Conservation (phyloP, 2,329 filamentous ascomycete genomes). For the Diaporthe helianthi region DNA sequence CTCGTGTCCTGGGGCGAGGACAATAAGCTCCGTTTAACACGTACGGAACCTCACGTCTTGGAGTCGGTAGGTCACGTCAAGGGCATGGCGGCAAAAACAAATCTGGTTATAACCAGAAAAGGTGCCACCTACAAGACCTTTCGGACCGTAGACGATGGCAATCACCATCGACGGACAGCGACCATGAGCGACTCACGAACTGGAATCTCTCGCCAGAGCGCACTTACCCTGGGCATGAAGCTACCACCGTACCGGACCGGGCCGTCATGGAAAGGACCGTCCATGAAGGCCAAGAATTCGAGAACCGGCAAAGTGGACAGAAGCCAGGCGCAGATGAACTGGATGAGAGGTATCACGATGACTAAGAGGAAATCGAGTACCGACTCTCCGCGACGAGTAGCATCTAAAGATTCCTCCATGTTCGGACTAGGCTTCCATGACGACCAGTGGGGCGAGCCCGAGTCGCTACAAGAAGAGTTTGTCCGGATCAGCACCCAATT, state of each 20-base stretch:
- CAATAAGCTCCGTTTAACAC: slow-evolving; percentile 80
- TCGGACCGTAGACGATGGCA: slow-evolving; percentile 70
- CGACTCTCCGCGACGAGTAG: slow-evolving; percentile 55
- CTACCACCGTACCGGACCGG: slow-evolving; percentile 46
- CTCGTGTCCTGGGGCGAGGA: slow-evolving; percentile 93
- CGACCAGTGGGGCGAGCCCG: slow-evolving; percentile 66
- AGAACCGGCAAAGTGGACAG: slow-evolving; percentile 52
- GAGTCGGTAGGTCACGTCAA: slow-evolving; percentile 76
- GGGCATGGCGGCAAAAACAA: slow-evolving; percentile 68
- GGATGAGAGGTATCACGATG: slow-evolving; percentile 74
- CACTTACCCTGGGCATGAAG: slow-evolving; percentile 48
- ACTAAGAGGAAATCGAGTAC: slow-evolving; percentile 59
- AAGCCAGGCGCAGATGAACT: slow-evolving; percentile 66
- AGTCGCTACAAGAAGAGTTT: slow-evolving; percentile 70
- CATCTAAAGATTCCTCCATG: slow-evolving; percentile 59
- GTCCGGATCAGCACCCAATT: slow-evolving; percentile 67
- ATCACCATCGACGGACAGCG: slow-evolving; percentile 63
- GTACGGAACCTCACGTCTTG: slow-evolving; percentile 69
- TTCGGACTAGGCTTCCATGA: slow-evolving; percentile 60
- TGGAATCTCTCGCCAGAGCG: slow-evolving; percentile 50
- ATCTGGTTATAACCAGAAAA: slow-evolving; percentile 77
- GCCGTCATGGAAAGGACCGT: slow-evolving; percentile 60
- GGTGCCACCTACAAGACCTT: slow-evolving; percentile 88
- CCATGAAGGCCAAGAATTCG: slow-evolving; percentile 63
- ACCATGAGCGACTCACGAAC: slow-evolving; percentile 68